Evolutionary conservation across 2,329 filamentous ascomycete species (phyloP), one percentile per base, ranked within the genome.

Genomic region (Trichoderma sp.): DNA sequence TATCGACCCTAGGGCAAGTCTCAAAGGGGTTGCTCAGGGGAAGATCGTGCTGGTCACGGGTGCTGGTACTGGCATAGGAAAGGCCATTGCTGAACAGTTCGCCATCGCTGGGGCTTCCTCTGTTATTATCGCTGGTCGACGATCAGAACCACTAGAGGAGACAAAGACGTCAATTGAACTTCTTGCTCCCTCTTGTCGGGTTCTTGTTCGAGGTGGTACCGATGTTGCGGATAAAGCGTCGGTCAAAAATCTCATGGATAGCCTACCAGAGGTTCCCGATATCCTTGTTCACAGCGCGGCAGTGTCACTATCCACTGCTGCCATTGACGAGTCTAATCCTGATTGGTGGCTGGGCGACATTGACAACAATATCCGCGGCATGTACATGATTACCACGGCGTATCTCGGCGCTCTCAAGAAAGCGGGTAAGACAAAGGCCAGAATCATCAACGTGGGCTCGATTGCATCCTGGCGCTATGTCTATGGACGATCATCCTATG

Each of bases 371-470:
- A 36, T 66, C 26, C 63, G 63, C 56, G 63, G 63, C 63, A 66
- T 66, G 63, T 66, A 66, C 63, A n/a, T 66, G 6, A 39, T 53
- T 6, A 32, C 63, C 1, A 53, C 26, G 8, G 43, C 43, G 7
- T 53, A 66, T 28, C 63, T 66, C 26, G 32, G 51, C 21, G 43
- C 63, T 12, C 63, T 53, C 26, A 66, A 66, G 43, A 12, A 28
- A 12, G 43, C 26, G 18, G 43, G 63, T 8, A 66, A 66, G 26
- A 53, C 63, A 32, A 47, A 26, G 18, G 63, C 63, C 14, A 66
- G 63, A 66, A 51, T 53, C 39, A 66, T 66, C 63, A 66, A 66
- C 30, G 39, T 66, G 15, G 63, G 63, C n/a, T 66, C 63, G 30
- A 53, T 66, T 66, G 39, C 63, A 12, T 66, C 63, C 0, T 66